phyloP scores from a whole-genome alignment of 2,329 filamentous ascomycete genomes.

The Botrytis hyacinthi region DNA sequence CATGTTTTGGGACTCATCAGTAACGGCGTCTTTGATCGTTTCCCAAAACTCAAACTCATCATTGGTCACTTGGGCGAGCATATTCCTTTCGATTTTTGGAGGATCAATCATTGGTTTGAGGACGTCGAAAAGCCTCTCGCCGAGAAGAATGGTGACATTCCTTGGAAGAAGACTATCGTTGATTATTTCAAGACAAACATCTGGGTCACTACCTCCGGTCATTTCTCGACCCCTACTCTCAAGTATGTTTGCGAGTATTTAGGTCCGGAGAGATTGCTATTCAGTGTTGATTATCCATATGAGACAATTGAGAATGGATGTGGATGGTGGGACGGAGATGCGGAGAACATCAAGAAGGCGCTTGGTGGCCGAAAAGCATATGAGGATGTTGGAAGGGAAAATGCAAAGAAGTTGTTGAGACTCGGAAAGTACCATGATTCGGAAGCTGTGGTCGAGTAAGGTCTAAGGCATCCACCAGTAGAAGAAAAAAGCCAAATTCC shows the following conservation, averaged over 20 bases:
- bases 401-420: background rate
- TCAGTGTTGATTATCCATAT: background rate
- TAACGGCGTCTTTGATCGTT: background rate
- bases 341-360: background rate
- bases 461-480: background rate
- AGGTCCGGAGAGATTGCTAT: background rate
- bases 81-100: background rate
- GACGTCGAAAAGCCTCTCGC: background rate
- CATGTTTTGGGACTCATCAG: background rate
- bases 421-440: background rate
- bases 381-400: background rate
- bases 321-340: background rate
- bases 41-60: background rate
- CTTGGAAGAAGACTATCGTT: background rate
- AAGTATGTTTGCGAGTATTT: background rate
- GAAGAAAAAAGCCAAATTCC: background rate
- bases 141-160: background rate
- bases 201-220: background rate
- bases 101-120: background rate
- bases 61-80: background rate
- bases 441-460: background rate
- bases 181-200: background rate
- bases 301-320: background rate
- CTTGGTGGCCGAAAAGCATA: background rate
- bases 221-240: background rate